These are phyloP conservation scores for Physcomitrium patens DNA, from an alignment of 225 moss, liverwort and hornwort species.

Conservation along the genomic window DNA sequence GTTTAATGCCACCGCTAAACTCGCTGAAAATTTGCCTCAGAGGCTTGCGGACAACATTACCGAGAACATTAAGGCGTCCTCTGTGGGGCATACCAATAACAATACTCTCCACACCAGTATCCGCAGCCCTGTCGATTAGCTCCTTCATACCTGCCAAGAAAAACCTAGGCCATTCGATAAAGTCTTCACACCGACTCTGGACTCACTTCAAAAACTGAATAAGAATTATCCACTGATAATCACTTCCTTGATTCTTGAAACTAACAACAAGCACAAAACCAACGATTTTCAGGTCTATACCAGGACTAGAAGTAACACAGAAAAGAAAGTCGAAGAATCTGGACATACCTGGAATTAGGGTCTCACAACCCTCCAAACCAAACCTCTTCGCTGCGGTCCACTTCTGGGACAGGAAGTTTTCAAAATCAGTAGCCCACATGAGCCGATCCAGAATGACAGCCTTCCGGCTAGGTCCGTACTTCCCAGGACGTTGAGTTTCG, in stretches of 20 bases:
- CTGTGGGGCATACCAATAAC: constrained; percentile 99
- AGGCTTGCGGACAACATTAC: constrained; percentile 96
- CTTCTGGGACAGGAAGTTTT: constrained; percentile 95
- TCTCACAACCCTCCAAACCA: constrained; percentile 97
- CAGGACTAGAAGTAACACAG: background rate
- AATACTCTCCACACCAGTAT: constrained; percentile 84
- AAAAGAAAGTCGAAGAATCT: background rate
- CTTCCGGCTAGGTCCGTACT: constrained; percentile 63
- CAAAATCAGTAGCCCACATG: constrained; percentile 90
- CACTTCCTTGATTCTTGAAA: background rate
- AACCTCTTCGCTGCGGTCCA: constrained; percentile 99
- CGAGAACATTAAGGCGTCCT: constrained; percentile 92
- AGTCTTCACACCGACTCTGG: constrained; percentile 11
- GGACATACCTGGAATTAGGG: constrained; percentile 82
- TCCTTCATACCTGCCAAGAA: constrained; percentile 91
- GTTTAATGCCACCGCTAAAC: constrained; percentile 97
- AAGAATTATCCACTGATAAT: background rate
- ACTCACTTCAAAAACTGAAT: background rate
- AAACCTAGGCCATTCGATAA: constrained; percentile 8
- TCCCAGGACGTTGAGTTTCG: constrained; percentile 65
- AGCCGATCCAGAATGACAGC: constrained; percentile 86
- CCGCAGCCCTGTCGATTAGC: constrained; percentile 89
- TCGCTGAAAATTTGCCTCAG: constrained; percentile 95
- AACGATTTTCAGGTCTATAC: constrained; percentile 1
- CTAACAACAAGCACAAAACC: background rate